Percentiles rank a stretch among this genome's conserved stretches.
These are phyloP conservation scores for Penicillium bialowiezense DNA, from an alignment of 495 filamentous ascomycete genomes.

Conservation along the genomic window DNA sequence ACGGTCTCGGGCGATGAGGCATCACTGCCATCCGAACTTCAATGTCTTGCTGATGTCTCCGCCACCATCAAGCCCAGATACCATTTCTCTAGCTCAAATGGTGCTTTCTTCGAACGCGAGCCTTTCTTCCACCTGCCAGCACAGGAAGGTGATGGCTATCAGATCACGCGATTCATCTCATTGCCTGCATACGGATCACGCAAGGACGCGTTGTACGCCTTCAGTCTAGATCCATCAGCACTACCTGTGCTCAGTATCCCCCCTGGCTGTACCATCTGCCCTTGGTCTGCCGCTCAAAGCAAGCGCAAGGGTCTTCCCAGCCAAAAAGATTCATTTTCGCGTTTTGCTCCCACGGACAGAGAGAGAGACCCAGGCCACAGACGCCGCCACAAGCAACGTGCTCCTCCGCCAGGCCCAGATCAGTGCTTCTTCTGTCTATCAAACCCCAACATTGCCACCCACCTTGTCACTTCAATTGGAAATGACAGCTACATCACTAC, in stretches of 20 bases:
- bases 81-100: constrained; percentile 71
- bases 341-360: constrained; percentile 51
- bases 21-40: constrained; percentile 40
- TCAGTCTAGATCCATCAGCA: constrained; percentile 65
- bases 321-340: constrained; percentile 53
- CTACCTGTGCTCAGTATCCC: constrained; percentile 58
- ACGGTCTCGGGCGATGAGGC: constrained; percentile 40
- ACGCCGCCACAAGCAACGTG: constrained; percentile 52
- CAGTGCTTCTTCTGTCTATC: constrained; percentile 94
- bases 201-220: constrained; percentile 88
- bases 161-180: constrained; percentile 83
- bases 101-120: constrained; percentile 82
- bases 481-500: constrained; percentile 82
- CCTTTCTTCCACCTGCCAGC: constrained; percentile 77
- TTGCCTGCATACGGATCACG: constrained; percentile 71
- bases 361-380: constrained; percentile 15
- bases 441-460: constrained; percentile 74
- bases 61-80: constrained; percentile 77
- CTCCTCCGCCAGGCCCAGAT: constrained; percentile 65
- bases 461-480: constrained; percentile 86
- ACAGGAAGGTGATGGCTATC: constrained; percentile 48
- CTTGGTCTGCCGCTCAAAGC: constrained; percentile 50
- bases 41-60: constrained; percentile 71
- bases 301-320: constrained; percentile 60
- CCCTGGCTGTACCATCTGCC: constrained; percentile 65